A percentile compares a stretch with the other conserved stretches of the same genome.
Evolutionary conservation across 177 flowering plant genomes (phyloP).

Genomic region (Vitis hybrid): DNA sequence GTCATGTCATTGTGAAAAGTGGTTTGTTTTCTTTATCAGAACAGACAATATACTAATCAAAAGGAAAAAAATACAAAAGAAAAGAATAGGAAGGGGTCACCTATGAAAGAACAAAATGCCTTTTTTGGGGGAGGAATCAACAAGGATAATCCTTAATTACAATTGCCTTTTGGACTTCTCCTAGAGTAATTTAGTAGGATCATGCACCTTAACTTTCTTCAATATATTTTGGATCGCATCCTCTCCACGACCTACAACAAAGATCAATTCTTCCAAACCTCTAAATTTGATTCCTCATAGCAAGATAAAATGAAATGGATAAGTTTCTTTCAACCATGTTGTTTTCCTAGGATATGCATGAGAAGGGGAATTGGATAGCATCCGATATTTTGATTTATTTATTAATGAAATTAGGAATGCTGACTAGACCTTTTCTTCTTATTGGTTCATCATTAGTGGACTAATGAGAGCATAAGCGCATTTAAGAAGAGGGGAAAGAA

Average conservation of each 20-base stretch:
- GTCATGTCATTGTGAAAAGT: slow-evolving; percentile 17
- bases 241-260: no score
- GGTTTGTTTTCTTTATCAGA: slow-evolving; percentile 16
- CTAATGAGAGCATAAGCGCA: not conserved
- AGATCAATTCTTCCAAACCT: no score
- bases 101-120: slow-evolving; percentile 12
- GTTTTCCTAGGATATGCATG: no score
- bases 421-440: no score
- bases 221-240: no score
- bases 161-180: slow-evolving; percentile 3
- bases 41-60: slow-evolving; percentile 11
- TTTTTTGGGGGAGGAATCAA: slow-evolving; percentile 12
- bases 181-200: not conserved
- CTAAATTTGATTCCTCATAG: no score
- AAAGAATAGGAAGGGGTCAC: not conserved
- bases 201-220: not conserved
- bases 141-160: slow-evolving; percentile 15
- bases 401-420: no score
- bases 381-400: no score
- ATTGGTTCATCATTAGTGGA: not conserved
- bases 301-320: no score
- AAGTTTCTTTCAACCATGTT: no score
- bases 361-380: no score
- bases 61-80: slow-evolving; percentile 7
- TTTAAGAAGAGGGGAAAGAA: not conserved